These are phyloP conservation scores for Pseudogymnoascus sp. DNA, from an alignment of 2,329 filamentous ascomycete genomes.

Conservation along the genomic window DNA sequence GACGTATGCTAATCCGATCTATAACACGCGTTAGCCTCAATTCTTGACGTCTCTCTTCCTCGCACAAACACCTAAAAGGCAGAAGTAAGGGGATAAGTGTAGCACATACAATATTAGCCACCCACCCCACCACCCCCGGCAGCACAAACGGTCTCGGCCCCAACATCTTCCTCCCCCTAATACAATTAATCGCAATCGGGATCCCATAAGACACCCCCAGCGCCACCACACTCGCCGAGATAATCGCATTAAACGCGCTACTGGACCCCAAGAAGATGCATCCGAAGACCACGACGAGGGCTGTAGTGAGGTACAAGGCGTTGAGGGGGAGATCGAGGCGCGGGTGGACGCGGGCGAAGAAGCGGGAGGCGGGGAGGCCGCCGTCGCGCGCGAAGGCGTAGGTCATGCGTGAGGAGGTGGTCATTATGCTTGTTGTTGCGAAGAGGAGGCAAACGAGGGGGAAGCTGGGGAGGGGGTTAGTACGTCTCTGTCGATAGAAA, in stretches of 20 bases:
- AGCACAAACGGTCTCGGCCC: constrained; percentile 49
- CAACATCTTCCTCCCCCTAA: constrained; percentile 59
- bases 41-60: too few relatives aligned
- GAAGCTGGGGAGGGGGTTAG: constrained; percentile 41
- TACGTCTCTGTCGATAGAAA: neutral
- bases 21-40: constrained; percentile 11
- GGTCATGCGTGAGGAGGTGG: constrained; percentile 58
- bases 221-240: constrained; percentile 63
- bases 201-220: constrained; percentile 68
- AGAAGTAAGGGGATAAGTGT: neutral
- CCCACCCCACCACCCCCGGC: constrained; percentile 49
- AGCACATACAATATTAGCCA: constrained; percentile 45
- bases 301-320: constrained; percentile 53
- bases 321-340: constrained; percentile 59
- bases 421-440: constrained; percentile 57
- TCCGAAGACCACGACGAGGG: constrained; percentile 59
- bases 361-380: constrained; percentile 53
- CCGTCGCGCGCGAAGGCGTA: constrained; percentile 62
- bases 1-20: constrained; percentile 48
- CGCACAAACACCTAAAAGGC: too few relatives aligned
- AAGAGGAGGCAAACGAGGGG: constrained; percentile 58
- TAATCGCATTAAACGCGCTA: constrained; percentile 65
- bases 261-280: constrained; percentile 61
- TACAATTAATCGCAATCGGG: constrained; percentile 55
- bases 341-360: constrained; percentile 56